These are phyloP conservation scores for Davidsoniella eucalypti DNA, from an alignment of 2,329 filamentous ascomycete species.

Conservation along the genomic window DNA sequence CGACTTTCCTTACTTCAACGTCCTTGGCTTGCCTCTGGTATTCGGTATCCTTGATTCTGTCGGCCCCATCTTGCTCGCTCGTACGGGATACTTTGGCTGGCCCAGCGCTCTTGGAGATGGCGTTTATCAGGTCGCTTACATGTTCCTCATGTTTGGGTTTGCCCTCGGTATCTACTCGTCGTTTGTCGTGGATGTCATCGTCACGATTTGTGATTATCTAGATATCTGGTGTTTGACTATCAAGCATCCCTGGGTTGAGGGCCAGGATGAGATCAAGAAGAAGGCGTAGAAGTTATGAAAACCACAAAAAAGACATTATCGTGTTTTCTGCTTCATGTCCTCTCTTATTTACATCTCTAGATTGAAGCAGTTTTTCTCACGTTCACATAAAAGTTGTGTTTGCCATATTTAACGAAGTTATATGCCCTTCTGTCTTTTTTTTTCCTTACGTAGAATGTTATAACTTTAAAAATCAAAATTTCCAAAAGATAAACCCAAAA, in stretches of 20 bases:
- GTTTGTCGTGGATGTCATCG: constrained; percentile 93
- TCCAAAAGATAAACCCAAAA: not conserved
- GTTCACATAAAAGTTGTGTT: not conserved
- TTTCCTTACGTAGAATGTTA: no score
- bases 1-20: constrained; percentile 79
- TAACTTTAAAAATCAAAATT: no score
- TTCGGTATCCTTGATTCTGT: constrained; percentile 67
- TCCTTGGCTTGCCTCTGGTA: constrained; percentile 61
- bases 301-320: no score
- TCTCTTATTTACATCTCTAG: not conserved
- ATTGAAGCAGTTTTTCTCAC: not conserved
- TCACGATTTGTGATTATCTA: constrained; percentile 92
- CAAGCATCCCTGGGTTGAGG: constrained; percentile 56
- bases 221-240: constrained; percentile 98
- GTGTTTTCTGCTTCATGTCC: not conserved
- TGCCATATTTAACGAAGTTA: no score
- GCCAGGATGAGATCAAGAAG: constrained; percentile 26
- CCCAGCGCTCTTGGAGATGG: constrained; percentile 56
- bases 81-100: constrained; percentile 48
- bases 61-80: constrained; percentile 48
- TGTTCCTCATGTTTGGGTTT: constrained; percentile 74
- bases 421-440: not conserved
- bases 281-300: constrained; percentile 15
- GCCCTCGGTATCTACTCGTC: constrained; percentile 88
- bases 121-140: constrained; percentile 79